Percentiles rank a stretch among this genome's conserved stretches.
phyloP scores from a whole-genome alignment of 352 stramenopile genomes.

The Thraustochytrium striatum region DNA sequence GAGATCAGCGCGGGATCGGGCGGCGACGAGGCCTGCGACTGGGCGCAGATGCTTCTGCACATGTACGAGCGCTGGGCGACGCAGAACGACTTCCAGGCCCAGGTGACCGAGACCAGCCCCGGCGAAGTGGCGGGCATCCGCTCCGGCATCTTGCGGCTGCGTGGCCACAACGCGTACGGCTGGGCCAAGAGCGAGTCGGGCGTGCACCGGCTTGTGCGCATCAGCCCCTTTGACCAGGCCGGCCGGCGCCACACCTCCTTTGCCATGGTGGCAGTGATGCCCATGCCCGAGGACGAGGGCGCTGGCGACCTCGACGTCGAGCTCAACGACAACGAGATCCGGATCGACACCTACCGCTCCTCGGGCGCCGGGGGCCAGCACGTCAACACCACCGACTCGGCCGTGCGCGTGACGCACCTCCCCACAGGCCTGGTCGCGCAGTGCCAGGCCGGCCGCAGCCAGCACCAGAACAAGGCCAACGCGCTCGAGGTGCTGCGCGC shows the following conservation, averaged over 20 bases:
- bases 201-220: constrained; percentile 53
- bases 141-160: background rate
- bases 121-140: constrained; percentile 37
- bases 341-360: constrained; percentile 93
- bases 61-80: constrained; percentile 84
- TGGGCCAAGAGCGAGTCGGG: constrained; percentile 60
- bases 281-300: constrained; percentile 13
- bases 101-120: constrained; percentile 5
- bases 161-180: constrained; percentile 53
- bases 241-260: constrained; percentile 51
- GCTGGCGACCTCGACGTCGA: constrained; percentile 67
- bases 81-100: constrained; percentile 10
- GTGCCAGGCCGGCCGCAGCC: constrained; percentile 86
- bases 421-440: constrained; percentile 85
- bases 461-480: constrained; percentile 97
- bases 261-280: constrained; percentile 49
- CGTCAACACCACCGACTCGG: constrained; percentile 98
- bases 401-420: constrained; percentile 92
- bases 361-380: constrained; percentile 95
- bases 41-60: constrained; percentile 85
- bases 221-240: constrained; percentile 53
- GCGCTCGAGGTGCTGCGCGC: constrained; percentile 93
- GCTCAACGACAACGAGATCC: constrained; percentile 85
- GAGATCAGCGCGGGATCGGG: constrained; percentile 64
- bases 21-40: constrained; percentile 92